Conservation (phyloP, 345 rosid species). For the Dipteronia sinensis region DNA sequence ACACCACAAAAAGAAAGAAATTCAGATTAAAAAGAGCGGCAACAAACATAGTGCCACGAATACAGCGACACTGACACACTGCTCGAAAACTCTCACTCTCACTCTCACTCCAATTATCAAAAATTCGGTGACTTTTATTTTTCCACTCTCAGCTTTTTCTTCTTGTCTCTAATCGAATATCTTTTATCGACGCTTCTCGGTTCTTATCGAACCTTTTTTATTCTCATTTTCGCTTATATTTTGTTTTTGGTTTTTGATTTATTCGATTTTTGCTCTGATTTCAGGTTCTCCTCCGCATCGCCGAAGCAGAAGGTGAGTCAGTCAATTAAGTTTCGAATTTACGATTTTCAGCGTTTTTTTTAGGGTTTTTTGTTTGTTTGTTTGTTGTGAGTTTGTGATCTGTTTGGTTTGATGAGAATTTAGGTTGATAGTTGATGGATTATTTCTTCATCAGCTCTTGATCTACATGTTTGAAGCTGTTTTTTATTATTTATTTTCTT, state of each 20-base stretch:
- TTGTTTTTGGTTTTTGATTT: not conserved
- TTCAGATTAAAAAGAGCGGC: not conserved
- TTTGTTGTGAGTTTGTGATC: not conserved
- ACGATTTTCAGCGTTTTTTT: not conserved
- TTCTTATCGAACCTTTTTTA: not conserved
- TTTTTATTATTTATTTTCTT: not conserved
- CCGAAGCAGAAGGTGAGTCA: not conserved
- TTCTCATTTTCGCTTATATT: not conserved
- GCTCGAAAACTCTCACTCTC: not conserved
- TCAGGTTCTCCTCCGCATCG: not conserved
- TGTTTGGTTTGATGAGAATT: not conserved
- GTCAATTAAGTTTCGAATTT: not conserved
- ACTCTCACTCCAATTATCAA: constrained; percentile 7
- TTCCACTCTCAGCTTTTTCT: constrained; percentile 29
- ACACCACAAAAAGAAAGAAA: not conserved
- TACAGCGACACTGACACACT: not conserved
- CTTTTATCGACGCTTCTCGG: not conserved
- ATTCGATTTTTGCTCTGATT: not conserved
- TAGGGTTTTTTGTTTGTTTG: too few relatives aligned
- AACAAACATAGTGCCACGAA: not conserved
- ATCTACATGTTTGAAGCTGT: not conserved
- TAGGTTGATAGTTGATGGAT: not conserved
- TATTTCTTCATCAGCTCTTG: not conserved
- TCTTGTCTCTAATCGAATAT: constrained; percentile 16
- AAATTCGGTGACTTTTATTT: constrained; percentile 7